Percentiles rank a stretch among this genome's conserved stretches.
Evolutionary conservation across 202 grass and related monocot species (phyloP).

Genomic region (Zizania palustris): DNA sequence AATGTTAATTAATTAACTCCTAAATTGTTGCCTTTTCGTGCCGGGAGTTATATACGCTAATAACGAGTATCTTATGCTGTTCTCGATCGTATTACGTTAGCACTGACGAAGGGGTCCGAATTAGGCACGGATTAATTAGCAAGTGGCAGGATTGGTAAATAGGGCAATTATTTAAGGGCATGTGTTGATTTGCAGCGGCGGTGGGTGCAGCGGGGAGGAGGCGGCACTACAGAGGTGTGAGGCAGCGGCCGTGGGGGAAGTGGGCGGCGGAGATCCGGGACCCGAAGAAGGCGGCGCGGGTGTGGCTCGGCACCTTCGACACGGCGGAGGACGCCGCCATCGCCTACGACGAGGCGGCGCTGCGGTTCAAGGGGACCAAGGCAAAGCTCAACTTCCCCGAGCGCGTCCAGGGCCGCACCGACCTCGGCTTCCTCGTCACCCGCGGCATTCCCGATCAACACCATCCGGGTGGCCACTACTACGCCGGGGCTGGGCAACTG

Average conservation of each 20-base stretch:
- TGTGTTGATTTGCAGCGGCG: background rate
- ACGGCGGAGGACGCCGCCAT: conserved; percentile 91
- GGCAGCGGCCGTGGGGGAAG: conserved; percentile 95
- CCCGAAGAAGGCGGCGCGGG: conserved; percentile 89
- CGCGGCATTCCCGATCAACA: conserved; percentile 43
- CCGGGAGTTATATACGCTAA: conserved; percentile 35
- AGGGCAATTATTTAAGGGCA: no score
- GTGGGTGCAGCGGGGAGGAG: background rate
- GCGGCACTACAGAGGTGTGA: conserved; percentile 84
- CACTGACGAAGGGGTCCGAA: conserved; percentile 31
- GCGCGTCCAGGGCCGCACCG: conserved; percentile 79
- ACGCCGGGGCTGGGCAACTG: conserved; percentile 11
- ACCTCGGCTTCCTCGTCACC: conserved; percentile 60
- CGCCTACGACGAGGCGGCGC: conserved; percentile 91
- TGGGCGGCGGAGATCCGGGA: conserved; percentile 95
- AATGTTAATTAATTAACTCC: background rate
- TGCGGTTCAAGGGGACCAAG: conserved; percentile 88
- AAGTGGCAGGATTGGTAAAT: background rate
- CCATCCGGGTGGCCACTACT: background rate
- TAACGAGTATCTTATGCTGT: conserved; percentile 45
- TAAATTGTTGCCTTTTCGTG: conserved; percentile 29
- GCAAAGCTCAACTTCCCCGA: conserved; percentile 98
- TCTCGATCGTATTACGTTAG: conserved; percentile 38
- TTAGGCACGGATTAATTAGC: background rate
- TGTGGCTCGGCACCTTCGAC: conserved; percentile 96